Evolutionary conservation across 2,329 filamentous ascomycete species (phyloP), one percentile per base, ranked within the genome.

Genomic region (Aureobasidium sp.): DNA sequence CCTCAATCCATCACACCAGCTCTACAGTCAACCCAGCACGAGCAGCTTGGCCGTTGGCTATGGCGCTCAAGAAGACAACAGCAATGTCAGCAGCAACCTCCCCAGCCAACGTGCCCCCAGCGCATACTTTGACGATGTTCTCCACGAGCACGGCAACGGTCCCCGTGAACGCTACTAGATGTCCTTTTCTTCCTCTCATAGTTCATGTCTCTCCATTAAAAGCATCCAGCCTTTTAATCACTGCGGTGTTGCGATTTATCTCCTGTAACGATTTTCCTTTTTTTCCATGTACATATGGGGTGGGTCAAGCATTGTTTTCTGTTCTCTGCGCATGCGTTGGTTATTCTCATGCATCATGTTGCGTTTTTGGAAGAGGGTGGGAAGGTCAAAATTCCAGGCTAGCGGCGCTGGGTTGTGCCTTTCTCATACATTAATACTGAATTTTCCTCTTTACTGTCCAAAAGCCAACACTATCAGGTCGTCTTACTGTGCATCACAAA

Each of bases 61-160:
- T 62, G 67, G 66, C 27, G 62, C 58, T 22, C 59, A 70, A 73
- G 66, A 59, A 60, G 88, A 85, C 65, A 44, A 45, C 45, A 60
- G 57, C 22, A 48, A 49, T 17, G 35, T 60, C 33, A 42, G 45
- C 45, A 59, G 54, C 54, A 80, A 83, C 61, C 81, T 87, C 14
- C 74, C 85, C 15, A 87, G 85, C 59, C 85, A 85, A 62, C 81
- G 92, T 62, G 88, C 91, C 17, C 93, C 93, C 0, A 96, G 90
- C 72, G 90, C 91, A 19, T 96, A 91, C 72, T 79, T 97, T 42
- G 92, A 97, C 63, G 91, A 97, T 72, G 75, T 97, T 54, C 87
- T 97, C 64, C 90, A 91, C 70, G 89, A 89, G 65, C 87, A 91
- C 69, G 77, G 76, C 24, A 72, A 70, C 56, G 72, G 62, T 48